These are phyloP conservation scores for Furcasterigmium sp. DNA, from an alignment of 2,329 filamentous ascomycete species.

Conservation along the genomic window DNA sequence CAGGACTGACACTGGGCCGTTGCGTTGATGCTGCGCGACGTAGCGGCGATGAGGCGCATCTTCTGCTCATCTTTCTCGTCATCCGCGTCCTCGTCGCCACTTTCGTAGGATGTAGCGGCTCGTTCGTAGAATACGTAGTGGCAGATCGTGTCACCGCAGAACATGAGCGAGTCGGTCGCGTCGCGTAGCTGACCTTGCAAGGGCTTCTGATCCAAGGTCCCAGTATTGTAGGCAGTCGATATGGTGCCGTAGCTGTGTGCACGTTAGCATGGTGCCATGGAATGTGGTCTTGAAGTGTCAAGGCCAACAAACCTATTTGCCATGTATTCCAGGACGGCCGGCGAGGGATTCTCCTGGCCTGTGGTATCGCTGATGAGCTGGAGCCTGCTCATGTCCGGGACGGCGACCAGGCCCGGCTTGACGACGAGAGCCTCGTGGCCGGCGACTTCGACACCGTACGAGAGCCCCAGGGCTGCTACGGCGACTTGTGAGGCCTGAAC, in stretches of 20 bases:
- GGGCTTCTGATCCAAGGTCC: slow-evolving; percentile 14
- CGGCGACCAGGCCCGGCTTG: slow-evolving; percentile 24
- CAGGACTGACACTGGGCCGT: slow-evolving; percentile 22
- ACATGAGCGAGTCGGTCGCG: slow-evolving; percentile 18
- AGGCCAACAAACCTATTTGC: slow-evolving; percentile 30
- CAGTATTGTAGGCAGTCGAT: slow-evolving; percentile 21
- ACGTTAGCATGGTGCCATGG: background rate
- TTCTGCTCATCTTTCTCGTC: background rate
- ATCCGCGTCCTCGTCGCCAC: background rate
- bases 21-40: slow-evolving; percentile 24
- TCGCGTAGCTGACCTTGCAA: slow-evolving; percentile 22
- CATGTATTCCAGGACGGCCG: slow-evolving; percentile 29
- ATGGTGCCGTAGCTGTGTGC: slow-evolving; percentile 30
- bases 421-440: slow-evolving; percentile 22
- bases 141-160: slow-evolving; percentile 13
- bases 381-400: slow-evolving; percentile 29
- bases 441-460: slow-evolving; percentile 33
- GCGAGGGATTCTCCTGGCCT: slow-evolving; percentile 13
- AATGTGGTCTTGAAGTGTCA: background rate
- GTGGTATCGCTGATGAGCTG: slow-evolving; percentile 20
- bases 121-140: slow-evolving; percentile 32
- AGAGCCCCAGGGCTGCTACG: slow-evolving; percentile 35
- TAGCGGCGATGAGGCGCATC: slow-evolving; percentile 19
- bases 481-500: slow-evolving; percentile 33
- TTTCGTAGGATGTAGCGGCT: slow-evolving; percentile 6